phyloP scores from a whole-genome alignment of 1,284 basidiomycete genomes.

The Ceraceosorus guamensis region DNA sequence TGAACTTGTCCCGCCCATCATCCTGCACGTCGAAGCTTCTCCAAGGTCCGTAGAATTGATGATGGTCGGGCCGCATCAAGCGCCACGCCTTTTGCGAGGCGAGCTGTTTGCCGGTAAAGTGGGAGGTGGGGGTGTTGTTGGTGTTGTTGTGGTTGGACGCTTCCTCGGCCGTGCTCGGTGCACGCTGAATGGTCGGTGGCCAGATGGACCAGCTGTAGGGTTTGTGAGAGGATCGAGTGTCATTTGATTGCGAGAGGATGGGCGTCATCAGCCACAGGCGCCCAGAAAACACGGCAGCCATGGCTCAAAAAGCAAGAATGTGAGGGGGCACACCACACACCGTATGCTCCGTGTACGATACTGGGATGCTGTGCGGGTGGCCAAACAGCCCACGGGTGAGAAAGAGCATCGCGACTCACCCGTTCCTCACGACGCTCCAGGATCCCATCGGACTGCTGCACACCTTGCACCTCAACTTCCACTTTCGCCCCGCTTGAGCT shows the following conservation, averaged over 20 bases:
- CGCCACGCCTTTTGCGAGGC: background rate
- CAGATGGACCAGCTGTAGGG: conserved; percentile 27
- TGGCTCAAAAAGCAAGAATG: too few relatives aligned
- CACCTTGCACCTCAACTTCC: conserved; percentile 31
- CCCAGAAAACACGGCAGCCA: too few relatives aligned
- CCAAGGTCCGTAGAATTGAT: conserved; percentile 13
- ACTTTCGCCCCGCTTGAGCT: conserved; percentile 26
- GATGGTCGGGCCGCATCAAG: conserved; percentile 4
- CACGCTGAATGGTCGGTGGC: conserved; percentile 24
- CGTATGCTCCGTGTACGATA: too few relatives aligned
- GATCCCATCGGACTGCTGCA: conserved; percentile 38
- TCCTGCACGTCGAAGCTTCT: conserved; percentile 2
- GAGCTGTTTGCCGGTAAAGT: background rate
- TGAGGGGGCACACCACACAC: too few relatives aligned
- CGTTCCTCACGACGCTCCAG: conserved; percentile 28
- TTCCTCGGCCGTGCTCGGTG: background rate
- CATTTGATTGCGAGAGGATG: background rate
- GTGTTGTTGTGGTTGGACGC: background rate
- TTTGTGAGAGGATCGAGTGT: background rate
- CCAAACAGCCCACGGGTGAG: too few relatives aligned
- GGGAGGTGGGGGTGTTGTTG: too few relatives aligned
- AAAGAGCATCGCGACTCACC: conserved; percentile 16
- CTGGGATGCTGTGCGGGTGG: too few relatives aligned
- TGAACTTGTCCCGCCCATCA: conserved; percentile 6
- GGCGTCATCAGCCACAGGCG: background rate